phyloP scores from a whole-genome alignment of 1,284 basidiomycete genomes.

The Tilletia indica region DNA sequence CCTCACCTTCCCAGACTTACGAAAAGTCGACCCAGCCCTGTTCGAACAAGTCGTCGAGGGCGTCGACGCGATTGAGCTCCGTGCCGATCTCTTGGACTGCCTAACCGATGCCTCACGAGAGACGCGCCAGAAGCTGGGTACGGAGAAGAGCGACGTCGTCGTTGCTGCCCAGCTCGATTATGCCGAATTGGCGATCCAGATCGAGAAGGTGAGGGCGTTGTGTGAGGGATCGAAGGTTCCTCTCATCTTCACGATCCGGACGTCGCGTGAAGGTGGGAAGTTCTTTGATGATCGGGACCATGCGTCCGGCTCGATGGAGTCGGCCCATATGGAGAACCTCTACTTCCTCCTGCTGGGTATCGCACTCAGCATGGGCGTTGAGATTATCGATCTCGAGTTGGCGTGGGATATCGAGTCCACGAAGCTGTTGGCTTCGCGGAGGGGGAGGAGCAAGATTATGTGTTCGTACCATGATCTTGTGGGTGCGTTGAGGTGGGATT shows the following conservation, averaged over 20 bases:
- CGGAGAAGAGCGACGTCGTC: background rate
- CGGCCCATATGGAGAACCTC: constrained; percentile 22
- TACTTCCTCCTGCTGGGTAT: constrained; percentile 24
- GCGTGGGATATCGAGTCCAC: constrained; percentile 20
- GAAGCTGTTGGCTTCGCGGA: background rate
- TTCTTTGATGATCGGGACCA: constrained; percentile 26
- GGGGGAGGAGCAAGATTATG: constrained; percentile 22
- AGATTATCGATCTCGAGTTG: constrained; percentile 26
- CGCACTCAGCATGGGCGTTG: constrained; percentile 22
- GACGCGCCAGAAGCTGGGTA: too few species aligned
- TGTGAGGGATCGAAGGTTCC: constrained; percentile 16
- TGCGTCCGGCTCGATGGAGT: constrained; percentile 13
- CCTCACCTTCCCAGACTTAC: constrained; percentile 26
- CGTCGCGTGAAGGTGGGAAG: constrained; percentile 24
- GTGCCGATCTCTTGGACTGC: constrained; percentile 26
- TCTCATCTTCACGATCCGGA: constrained; percentile 25
- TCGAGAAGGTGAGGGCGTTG: constrained; percentile 19
- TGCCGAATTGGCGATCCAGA: constrained; percentile 23
- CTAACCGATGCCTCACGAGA: constrained; percentile 17
- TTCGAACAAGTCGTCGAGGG: constrained; percentile 22
- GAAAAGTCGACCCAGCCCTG: constrained; percentile 8
- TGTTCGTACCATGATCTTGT: constrained; percentile 25
- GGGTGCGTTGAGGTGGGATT: constrained; percentile 25
- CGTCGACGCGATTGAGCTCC: constrained; percentile 28
- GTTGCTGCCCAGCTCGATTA: constrained; percentile 19